Evolutionary conservation across 2,329 filamentous ascomycete genomes (phyloP).

Genomic region (Colletotrichum tropicale): DNA sequence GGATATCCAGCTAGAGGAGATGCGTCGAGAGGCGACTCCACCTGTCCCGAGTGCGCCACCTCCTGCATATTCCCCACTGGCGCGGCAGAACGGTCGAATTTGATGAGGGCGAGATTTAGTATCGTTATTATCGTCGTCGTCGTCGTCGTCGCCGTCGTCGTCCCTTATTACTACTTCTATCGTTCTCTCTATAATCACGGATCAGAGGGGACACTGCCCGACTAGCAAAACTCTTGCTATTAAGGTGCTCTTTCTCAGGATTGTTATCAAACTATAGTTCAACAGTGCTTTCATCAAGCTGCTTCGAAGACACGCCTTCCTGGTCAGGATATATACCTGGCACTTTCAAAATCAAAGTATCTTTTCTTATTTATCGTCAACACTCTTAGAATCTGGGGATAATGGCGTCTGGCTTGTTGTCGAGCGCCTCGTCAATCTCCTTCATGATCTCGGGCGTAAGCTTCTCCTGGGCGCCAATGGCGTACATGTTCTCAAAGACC

Average conservation of each 20-base stretch:
- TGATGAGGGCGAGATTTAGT: neutral
- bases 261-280: neutral
- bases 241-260: neutral
- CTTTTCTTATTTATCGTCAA: neutral
- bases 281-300: neutral
- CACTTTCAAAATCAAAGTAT: neutral
- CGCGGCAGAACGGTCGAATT: neutral
- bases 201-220: too few species aligned
- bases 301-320: neutral
- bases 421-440: slow-evolving; percentile 63
- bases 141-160: too few species aligned
- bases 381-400: slow-evolving; percentile 33
- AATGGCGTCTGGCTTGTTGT: slow-evolving; percentile 60
- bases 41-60: neutral
- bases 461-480: slow-evolving; percentile 56
- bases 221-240: too few species aligned
- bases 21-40: neutral
- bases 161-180: too few species aligned
- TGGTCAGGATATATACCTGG: neutral
- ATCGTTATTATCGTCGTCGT: too few species aligned
- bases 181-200: too few species aligned
- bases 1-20: neutral
- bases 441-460: slow-evolving; percentile 63
- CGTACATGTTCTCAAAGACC: slow-evolving; percentile 63
- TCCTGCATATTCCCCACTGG: neutral